phyloP scores from a whole-genome alignment of 2,329 filamentous ascomycete species.

The Pseudogymnoascus sp. region DNA sequence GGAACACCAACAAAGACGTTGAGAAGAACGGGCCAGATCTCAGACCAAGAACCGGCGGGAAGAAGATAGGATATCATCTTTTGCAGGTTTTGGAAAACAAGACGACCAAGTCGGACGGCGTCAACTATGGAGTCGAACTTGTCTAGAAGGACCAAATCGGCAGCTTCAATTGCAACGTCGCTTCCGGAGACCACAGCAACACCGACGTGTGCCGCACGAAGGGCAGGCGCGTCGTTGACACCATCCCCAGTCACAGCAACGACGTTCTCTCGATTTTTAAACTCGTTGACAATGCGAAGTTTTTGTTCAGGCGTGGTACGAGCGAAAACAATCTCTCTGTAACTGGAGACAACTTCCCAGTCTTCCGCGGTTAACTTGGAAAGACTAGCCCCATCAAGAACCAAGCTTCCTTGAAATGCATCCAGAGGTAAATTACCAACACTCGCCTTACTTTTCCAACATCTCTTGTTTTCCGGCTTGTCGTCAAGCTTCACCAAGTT shows the following conservation, averaged over 20 bases:
- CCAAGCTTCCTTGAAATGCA: constrained; percentile 14
- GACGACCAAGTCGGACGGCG: constrained; percentile 64
- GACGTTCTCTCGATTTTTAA: constrained; percentile 50
- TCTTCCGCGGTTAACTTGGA: constrained; percentile 28
- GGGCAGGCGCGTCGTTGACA: constrained; percentile 66
- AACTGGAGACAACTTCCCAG: constrained; percentile 56
- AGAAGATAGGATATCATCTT: constrained; percentile 54
- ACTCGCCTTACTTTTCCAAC: not conserved
- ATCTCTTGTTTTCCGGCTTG: not conserved
- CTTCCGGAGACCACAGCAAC: constrained; percentile 69
- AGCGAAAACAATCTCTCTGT: constrained; percentile 68
- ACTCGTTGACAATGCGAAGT: constrained; percentile 62
- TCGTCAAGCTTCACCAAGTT: not conserved
- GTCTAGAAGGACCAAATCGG: constrained; percentile 81
- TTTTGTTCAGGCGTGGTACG: constrained; percentile 72
- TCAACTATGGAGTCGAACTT: constrained; percentile 77
- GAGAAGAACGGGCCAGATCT: constrained; percentile 50
- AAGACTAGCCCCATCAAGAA: constrained; percentile 20
- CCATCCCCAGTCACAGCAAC: constrained; percentile 65
- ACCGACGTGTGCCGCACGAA: constrained; percentile 67
- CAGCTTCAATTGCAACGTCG: constrained; percentile 72
- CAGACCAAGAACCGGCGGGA: constrained; percentile 47
- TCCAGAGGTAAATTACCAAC: constrained; percentile 4
- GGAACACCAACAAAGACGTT: constrained; percentile 51
- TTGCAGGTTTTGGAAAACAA: constrained; percentile 66